phyloP scores from a whole-genome alignment of 306 rosid species.

The Parietaria judaica region DNA sequence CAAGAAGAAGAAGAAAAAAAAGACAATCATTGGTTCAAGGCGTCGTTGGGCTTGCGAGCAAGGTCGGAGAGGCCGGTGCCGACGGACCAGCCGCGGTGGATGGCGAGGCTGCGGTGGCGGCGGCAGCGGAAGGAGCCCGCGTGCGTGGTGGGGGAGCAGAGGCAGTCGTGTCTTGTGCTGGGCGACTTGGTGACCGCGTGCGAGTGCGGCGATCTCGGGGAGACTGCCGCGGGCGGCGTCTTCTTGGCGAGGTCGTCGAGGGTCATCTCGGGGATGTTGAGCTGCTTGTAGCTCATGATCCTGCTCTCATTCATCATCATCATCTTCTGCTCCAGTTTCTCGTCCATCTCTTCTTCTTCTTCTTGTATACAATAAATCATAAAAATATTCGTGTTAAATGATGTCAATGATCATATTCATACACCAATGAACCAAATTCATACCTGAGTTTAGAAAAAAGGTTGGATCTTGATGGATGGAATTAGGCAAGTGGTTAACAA shows the following conservation, averaged over 20 bases:
- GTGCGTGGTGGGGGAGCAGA: conserved; percentile 86
- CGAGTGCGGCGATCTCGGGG: conserved; percentile 30
- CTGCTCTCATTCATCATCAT: conserved; percentile 10
- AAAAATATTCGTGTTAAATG: too few relatives aligned
- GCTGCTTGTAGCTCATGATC: conserved; percentile 4
- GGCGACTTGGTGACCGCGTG: conserved; percentile 20
- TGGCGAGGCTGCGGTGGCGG: conserved; percentile 29
- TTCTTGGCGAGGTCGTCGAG: conserved; percentile 32
- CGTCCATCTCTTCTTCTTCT: conserved; percentile 31
- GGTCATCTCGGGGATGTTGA: conserved; percentile 27
- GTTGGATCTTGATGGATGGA: background rate
- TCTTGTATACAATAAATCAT: background rate
- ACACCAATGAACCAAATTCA: too few relatives aligned
- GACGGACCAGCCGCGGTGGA: conserved; percentile 37
- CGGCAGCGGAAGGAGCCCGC: conserved; percentile 77
- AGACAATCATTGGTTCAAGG: too few relatives aligned
- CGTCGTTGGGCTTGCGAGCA: conserved; percentile 9
- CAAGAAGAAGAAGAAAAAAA: too few relatives aligned
- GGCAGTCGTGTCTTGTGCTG: conserved; percentile 40
- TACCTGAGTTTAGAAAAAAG: background rate
- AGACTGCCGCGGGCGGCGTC: conserved; percentile 21
- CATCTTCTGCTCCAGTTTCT: conserved; percentile 23
- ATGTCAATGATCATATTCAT: too few relatives aligned
- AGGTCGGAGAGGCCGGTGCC: conserved; percentile 52
- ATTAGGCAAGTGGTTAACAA: background rate